Conservation (phyloP, 495 filamentous ascomycete genomes). For the Stereocaulon alpinum region DNA sequence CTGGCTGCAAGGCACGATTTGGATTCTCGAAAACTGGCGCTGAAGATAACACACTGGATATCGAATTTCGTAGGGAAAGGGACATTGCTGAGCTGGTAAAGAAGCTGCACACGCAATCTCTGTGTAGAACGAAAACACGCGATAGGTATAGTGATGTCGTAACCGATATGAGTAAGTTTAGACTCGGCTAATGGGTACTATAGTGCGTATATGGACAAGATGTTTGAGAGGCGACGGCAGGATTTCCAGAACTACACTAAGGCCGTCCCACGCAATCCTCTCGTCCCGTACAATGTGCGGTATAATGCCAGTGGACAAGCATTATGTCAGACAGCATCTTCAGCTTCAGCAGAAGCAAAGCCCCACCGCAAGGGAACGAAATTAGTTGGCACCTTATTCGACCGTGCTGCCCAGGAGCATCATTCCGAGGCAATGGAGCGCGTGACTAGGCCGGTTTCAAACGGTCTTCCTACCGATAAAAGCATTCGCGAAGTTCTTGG, state of each 20-base stretch:
- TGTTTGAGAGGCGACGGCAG: constrained; percentile 24
- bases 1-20: constrained; percentile 31
- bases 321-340: not conserved
- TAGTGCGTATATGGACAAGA: constrained; percentile 32
- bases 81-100: constrained; percentile 22
- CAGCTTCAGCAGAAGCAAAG: not conserved
- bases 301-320: not conserved
- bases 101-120: not conserved
- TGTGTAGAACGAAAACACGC: constrained; percentile 14
- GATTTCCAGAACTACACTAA: not conserved
- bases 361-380: not conserved
- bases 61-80: constrained; percentile 27
- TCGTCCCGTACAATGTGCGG: not conserved
- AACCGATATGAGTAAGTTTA: not conserved
- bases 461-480: not conserved
- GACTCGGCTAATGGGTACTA: not conserved
- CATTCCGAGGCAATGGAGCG: not conserved
- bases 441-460: not conserved
- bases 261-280: not conserved
- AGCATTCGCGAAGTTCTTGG: constrained; percentile 1
- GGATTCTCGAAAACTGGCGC: constrained; percentile 23
- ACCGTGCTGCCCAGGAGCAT: not conserved
- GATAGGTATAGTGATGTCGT: constrained; percentile 18
- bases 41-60: constrained; percentile 26
- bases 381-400: not conserved